These are phyloP conservation scores for Kwoniella bestiolae DNA, from an alignment of 768 basidiomycete species.

Conservation along the genomic window DNA sequence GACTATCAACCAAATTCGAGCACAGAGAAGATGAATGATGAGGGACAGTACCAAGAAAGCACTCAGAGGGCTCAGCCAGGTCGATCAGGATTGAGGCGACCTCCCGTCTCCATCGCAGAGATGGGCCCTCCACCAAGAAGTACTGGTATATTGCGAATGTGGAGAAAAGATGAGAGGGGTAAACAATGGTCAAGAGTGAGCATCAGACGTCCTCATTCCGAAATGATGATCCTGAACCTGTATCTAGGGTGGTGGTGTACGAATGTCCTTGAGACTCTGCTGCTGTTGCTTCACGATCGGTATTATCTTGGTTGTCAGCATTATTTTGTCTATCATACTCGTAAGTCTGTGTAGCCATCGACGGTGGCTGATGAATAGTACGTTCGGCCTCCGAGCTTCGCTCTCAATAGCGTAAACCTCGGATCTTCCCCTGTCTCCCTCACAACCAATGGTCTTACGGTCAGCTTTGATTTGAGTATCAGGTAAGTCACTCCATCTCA, in stretches of 20 bases:
- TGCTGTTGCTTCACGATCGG: conserved; percentile 50
- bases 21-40: conserved; percentile 39
- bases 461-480: conserved; percentile 50
- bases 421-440: conserved; percentile 46
- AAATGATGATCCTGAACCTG: conserved; percentile 1
- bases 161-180: conserved; percentile 57
- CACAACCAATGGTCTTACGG: conserved; percentile 38
- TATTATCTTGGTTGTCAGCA: conserved; percentile 48
- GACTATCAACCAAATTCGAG: conserved; percentile 23
- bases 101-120: conserved; percentile 41
- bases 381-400: conserved; percentile 54
- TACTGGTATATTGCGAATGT: conserved; percentile 56
- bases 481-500: conserved; percentile 34
- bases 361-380: conserved; percentile 35
- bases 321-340: conserved; percentile 49
- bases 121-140: conserved; percentile 48
- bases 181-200: conserved; percentile 55
- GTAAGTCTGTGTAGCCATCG: conserved; percentile 32
- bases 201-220: background rate
- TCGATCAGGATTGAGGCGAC: conserved; percentile 34
- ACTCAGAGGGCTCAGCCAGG: conserved; percentile 42
- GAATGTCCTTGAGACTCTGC: conserved; percentile 45
- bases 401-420: conserved; percentile 47
- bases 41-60: conserved; percentile 17
- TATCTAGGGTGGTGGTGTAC: conserved; percentile 48